Conservation (phyloP, 2,329 filamentous ascomycete species). For the Trichoderma breve region DNA sequence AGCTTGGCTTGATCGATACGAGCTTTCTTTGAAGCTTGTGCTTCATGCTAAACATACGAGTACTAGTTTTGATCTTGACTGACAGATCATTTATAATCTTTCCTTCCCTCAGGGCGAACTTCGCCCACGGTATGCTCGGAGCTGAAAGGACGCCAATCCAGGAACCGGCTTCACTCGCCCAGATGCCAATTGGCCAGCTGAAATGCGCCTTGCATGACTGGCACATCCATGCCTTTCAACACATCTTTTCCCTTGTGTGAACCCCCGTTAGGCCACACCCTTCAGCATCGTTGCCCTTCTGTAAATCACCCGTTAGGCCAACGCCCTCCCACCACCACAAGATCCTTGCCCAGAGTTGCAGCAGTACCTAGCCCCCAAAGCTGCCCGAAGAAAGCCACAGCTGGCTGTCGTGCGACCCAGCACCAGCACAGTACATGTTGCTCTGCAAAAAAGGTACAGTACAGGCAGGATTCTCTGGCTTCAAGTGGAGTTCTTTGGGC, state of each 20-base stretch:
- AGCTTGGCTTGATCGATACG: neutral
- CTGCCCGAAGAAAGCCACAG: neutral
- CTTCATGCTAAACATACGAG: neutral
- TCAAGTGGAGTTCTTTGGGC: neutral
- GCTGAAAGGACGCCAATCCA: neutral
- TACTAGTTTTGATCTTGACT: neutral
- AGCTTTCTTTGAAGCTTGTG: neutral
- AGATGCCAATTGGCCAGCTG: neutral
- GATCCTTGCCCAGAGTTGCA: neutral
- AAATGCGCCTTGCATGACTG: constrained; percentile 2
- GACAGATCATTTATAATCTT: neutral
- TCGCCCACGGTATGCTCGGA: neutral
- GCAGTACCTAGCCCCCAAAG: neutral
- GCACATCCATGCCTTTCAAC: neutral
- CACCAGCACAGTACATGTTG: neutral
- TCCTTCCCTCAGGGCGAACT: neutral
- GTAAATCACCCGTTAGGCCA: neutral
- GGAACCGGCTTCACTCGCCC: neutral
- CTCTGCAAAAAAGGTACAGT: neutral
- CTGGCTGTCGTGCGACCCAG: neutral
- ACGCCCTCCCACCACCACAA: neutral
- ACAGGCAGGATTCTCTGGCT: neutral
- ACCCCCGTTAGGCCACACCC: neutral
- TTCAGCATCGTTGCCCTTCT: too few relatives aligned
- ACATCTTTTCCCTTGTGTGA: neutral